Conservation (phyloP, 2,329 filamentous ascomycete species). For the Fusarium verticillioides region DNA sequence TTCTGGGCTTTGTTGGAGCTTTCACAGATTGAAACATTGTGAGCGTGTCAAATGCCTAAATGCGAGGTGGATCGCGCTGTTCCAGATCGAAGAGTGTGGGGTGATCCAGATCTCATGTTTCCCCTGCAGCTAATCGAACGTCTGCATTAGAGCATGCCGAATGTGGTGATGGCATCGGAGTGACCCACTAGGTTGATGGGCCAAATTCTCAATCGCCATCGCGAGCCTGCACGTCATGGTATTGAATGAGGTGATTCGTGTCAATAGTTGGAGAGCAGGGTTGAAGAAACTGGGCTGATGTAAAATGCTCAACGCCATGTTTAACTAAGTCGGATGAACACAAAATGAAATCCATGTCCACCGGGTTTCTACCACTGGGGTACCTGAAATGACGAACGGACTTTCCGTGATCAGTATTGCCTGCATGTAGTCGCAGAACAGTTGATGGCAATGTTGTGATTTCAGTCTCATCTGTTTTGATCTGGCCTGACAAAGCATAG, state of each 20-base stretch:
- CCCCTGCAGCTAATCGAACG: conserved; percentile 37
- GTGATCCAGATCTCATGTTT: conserved; percentile 35
- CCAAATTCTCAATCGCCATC: neutral
- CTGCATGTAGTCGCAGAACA: neutral
- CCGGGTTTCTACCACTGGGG: neutral
- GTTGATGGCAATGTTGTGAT: neutral
- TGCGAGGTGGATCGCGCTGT: conserved; percentile 33
- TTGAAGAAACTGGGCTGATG: conserved; percentile 17
- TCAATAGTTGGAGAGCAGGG: conserved; percentile 2
- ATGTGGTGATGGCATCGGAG: conserved; percentile 20
- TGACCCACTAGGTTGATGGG: conserved; percentile 19
- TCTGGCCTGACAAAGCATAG: neutral
- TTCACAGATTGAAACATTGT: neutral
- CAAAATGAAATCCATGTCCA: neutral
- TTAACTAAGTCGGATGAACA: neutral
- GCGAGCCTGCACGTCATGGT: neutral
- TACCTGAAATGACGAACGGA: neutral
- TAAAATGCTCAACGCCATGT: neutral
- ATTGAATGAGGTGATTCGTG: neutral
- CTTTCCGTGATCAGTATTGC: neutral
- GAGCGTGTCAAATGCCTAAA: neutral
- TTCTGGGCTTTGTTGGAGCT: neutral
- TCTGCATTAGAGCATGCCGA: conserved; percentile 27
- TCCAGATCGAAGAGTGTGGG: conserved; percentile 39
- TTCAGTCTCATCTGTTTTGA: neutral